A percentile compares a stretch with the other conserved stretches of the same genome.
These are phyloP conservation scores for Rhodotorula kratochvilovae DNA, from an alignment of 768 basidiomycete genomes.

Conservation along the genomic window DNA sequence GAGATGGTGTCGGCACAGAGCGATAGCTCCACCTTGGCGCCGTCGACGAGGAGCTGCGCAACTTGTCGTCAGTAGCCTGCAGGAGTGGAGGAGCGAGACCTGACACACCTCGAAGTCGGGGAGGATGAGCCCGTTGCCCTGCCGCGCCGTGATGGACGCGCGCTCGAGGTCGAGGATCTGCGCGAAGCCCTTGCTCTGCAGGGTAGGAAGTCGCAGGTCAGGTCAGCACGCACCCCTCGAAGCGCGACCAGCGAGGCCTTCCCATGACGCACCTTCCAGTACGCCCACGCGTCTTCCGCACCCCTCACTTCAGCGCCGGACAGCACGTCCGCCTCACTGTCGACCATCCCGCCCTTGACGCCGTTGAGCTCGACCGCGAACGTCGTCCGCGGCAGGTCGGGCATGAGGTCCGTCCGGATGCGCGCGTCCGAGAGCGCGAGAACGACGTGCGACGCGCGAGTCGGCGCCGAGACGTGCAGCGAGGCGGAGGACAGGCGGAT, in stretches of 20 bases:
- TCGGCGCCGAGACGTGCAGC: constrained; percentile 58
- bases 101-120: constrained; percentile 8
- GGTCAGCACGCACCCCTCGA: not conserved
- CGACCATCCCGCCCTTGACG: constrained; percentile 6
- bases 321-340: constrained; percentile 10
- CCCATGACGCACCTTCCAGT: constrained; percentile 35
- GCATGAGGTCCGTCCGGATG: constrained; percentile 67
- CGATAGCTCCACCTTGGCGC: constrained; percentile 29
- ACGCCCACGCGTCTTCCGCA: not conserved
- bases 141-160: not conserved
- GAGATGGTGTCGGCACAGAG: constrained; percentile 49
- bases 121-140: constrained; percentile 36
- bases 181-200: not conserved
- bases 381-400: constrained; percentile 58
- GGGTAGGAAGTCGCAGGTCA: not conserved
- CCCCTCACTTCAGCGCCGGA: not conserved
- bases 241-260: not conserved
- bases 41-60: constrained; percentile 20
- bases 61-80: not conserved
- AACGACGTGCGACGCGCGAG: constrained; percentile 59
- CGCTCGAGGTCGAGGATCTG: not conserved
- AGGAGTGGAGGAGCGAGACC: not conserved
- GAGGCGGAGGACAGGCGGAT: constrained; percentile 65
- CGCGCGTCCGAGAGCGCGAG: constrained; percentile 63
- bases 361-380: constrained; percentile 51